Conservation (phyloP, 352 stramenopile genomes). For the Phytophthora brassicae region DNA sequence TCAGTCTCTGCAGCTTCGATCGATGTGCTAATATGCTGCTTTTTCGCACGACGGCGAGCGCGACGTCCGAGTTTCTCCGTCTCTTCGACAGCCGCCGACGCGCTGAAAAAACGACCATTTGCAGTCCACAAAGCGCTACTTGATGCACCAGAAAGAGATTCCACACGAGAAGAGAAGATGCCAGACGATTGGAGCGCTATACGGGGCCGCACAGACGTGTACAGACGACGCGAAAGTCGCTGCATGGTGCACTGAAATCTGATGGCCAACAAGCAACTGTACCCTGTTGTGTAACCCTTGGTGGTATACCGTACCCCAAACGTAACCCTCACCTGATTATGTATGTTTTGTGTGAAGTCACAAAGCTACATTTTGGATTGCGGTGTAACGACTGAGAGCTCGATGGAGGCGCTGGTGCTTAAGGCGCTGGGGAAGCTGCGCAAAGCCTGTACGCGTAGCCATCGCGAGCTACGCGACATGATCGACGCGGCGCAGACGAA, state of each 20-base stretch:
- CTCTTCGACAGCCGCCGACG: neutral
- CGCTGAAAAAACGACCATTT: conserved; percentile 16
- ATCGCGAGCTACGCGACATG: conserved; percentile 74
- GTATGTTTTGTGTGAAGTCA: neutral
- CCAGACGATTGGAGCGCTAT: neutral
- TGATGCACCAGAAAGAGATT: neutral
- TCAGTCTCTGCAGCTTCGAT: neutral
- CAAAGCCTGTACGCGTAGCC: conserved; percentile 70
- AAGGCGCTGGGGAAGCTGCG: conserved; percentile 79
- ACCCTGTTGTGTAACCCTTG: too few species aligned
- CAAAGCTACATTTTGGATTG: conserved; percentile 11
- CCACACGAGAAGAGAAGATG: neutral
- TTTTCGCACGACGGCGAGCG: conserved; percentile 13
- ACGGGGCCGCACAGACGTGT: neutral
- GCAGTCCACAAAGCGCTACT: neutral
- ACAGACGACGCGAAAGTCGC: conserved; percentile 17
- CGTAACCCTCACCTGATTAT: neutral
- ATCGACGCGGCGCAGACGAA: conserved; percentile 57
- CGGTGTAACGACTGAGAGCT: conserved; percentile 11
- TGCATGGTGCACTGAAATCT: conserved; percentile 13
- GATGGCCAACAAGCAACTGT: too few species aligned
- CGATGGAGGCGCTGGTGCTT: conserved; percentile 73
- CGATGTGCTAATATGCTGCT: neutral
- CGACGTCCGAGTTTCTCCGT: conserved; percentile 16
- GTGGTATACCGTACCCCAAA: too few species aligned